Base-by-base conservation (phyloP, 106 monocot genomes). In the Hemerocallis citrina region DNA sequence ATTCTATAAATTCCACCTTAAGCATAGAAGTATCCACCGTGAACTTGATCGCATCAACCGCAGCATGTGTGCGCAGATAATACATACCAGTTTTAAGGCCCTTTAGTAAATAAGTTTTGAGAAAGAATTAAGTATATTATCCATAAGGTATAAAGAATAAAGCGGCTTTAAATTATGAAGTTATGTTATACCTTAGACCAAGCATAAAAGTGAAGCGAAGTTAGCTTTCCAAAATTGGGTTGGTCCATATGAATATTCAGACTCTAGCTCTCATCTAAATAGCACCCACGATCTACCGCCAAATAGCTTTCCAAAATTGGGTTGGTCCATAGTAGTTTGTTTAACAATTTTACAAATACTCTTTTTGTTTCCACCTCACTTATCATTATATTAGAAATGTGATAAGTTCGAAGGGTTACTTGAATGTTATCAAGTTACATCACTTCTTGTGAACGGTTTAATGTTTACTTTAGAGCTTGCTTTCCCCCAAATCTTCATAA, bases 221-320 rank as follows among this genome's bases (percentile, higher is more conserved):
- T 82, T 38, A 70, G n/a, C 29, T 66, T 77, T 30, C 69, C 77
- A 73, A 61, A 72, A 23, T 73, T 82, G 25, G 68, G 69, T 45
- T 73, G 81, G 36, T 82, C 81, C 70, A 77, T 69, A 30, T 81
- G 76, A 21, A 81, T 73, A 31, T 77, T 77, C 48, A 73, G 7
- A 33, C 81, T 73, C 19, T 77, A 73, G 17, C 76, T 82, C 59
- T 73, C 72, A 69, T 82, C 81, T 5, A 82, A 70, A 34, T 64
- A 82, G 50, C 73, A 77, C 22, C 81, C 69, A 55, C 81, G 65
- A 55, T 81, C 76, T 46, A 72, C 49, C 33, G 73, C 77, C 81
- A 82, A n/a, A n/a, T n/a, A n/a, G n/a, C n/a, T n/a, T n/a, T n/a
- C n/a, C n/a, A n/a, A n/a, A n/a, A n/a, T n/a, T n/a, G n/a, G n/a